Evolutionary conservation across 116 monocot genomes (phyloP).

Genomic region (Phalaenopsis hybrid): DNA sequence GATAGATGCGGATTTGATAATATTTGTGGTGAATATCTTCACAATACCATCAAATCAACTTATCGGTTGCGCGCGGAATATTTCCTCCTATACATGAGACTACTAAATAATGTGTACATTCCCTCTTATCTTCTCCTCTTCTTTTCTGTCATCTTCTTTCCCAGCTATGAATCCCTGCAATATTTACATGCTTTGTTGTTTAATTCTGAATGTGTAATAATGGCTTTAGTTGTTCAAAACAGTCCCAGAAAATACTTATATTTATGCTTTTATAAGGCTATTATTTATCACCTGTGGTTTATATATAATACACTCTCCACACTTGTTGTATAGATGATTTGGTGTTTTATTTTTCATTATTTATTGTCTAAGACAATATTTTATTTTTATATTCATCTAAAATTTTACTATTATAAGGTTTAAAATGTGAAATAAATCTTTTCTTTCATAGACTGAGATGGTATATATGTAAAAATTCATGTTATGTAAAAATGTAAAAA

Average conservation of each 20-base stretch:
- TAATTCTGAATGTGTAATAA: not conserved
- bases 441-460: no score
- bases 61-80: no score
- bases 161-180: not conserved
- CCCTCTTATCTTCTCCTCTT: not conserved
- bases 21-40: no score
- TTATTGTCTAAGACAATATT: not conserved
- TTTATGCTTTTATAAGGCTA: not conserved
- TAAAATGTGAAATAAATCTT: no score
- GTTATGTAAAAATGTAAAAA: no score
- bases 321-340: not conserved
- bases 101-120: slow-evolving; percentile 5
- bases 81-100: not conserved
- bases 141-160: not conserved
- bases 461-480: no score
- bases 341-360: not conserved
- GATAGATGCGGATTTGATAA: no score
- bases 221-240: not conserved
- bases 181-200: not conserved
- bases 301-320: no score
- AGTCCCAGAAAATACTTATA: not conserved
- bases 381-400: no score
- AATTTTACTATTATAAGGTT: no score
- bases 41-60: no score
- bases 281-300: not conserved